Conservation (phyloP, 495 filamentous ascomycete species). For the Xylaria sp. region DNA sequence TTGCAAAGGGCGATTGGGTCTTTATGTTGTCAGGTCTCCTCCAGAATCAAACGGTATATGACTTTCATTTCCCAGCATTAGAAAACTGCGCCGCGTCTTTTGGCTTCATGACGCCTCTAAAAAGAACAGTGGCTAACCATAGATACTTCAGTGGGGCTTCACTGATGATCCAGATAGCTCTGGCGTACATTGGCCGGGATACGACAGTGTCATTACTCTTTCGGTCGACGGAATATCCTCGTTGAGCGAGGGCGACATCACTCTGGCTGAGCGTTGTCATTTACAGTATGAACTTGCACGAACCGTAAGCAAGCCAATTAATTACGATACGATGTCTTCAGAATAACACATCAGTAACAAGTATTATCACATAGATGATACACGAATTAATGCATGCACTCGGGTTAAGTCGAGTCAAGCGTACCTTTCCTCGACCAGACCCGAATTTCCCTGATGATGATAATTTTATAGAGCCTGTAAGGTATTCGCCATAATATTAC, state of each 20-base stretch:
- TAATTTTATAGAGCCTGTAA: slow-evolving; percentile 1
- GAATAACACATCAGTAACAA: not conserved
- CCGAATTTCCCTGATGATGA: not conserved
- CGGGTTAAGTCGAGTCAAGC: not conserved
- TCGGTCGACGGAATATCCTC: not conserved
- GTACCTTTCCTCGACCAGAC: not conserved
- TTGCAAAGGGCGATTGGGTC: not conserved
- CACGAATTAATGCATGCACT: slow-evolving; percentile 7
- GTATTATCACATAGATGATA: not conserved
- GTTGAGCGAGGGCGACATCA: slow-evolving; percentile 1
- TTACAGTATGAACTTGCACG: not conserved
- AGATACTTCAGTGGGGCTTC: slow-evolving; percentile 6
- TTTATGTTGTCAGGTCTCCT: not conserved
- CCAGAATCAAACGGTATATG: not conserved
- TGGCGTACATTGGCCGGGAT: not conserved
- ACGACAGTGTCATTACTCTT: not conserved
- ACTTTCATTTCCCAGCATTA: not conserved
- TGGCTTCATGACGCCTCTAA: not conserved
- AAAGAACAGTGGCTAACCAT: not conserved
- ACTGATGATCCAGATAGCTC: not conserved
- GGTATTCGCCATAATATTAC: not conserved
- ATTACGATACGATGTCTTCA: not conserved
- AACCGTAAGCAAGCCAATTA: not conserved
- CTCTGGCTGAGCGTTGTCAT: slow-evolving; percentile 9
- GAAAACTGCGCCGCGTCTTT: no score